Evolutionary conservation across 371 early-diverging fungal species (phyloP).

Genomic region (Rhizopus delemar): DNA sequence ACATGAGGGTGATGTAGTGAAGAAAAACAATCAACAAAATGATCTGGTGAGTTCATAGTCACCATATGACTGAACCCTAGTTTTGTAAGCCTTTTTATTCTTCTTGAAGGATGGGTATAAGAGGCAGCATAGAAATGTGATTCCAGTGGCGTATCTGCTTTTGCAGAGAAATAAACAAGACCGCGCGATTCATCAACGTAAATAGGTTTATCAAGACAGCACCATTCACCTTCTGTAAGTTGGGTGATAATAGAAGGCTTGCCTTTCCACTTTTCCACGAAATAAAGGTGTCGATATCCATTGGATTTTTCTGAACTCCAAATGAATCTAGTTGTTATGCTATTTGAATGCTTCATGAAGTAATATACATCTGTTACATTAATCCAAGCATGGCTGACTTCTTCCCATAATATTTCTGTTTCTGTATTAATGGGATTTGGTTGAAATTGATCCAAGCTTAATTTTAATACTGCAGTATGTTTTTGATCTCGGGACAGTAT

Average conservation of each 20-base stretch:
- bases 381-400: conserved; percentile 62
- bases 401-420: conserved; percentile 61
- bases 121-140: conserved; percentile 67
- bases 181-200: conserved; percentile 60
- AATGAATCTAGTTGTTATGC: conserved; percentile 40
- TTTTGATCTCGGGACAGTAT: conserved; percentile 69
- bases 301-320: conserved; percentile 64
- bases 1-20: conserved; percentile 45
- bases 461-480: conserved; percentile 38
- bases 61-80: conserved; percentile 61
- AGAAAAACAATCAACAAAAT: conserved; percentile 61
- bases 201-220: conserved; percentile 62
- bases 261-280: conserved; percentile 32
- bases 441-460: conserved; percentile 47
- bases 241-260: conserved; percentile 26
- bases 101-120: conserved; percentile 28
- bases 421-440: conserved; percentile 3
- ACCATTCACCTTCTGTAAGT: conserved; percentile 56
- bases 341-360: conserved; percentile 34
- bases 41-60: conserved; percentile 42
- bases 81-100: conserved; percentile 51
- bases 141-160: conserved; percentile 67
- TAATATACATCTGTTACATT: conserved; percentile 65
- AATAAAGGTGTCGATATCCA: conserved; percentile 73
- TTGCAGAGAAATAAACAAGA: conserved; percentile 73